A percentile compares a stretch with the other conserved stretches of the same genome.
Evolutionary conservation across 805 yeast species (phyloP).

Genomic region (Pichia scutulata): DNA sequence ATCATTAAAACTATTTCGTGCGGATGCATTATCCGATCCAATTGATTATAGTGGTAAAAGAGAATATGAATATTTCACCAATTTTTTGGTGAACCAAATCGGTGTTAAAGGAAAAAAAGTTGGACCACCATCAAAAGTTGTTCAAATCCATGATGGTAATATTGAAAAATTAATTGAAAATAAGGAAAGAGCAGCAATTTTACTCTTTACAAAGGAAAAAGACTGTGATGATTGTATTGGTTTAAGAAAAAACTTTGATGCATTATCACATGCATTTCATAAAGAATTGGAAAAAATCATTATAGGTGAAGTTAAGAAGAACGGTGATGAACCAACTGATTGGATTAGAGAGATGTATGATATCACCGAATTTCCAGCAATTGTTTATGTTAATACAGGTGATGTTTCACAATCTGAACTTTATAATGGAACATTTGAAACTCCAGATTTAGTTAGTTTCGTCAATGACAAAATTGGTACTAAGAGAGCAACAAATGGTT

Average conservation of each 20-base stretch:
- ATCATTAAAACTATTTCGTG: conserved; percentile 48
- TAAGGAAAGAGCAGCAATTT: conserved; percentile 37
- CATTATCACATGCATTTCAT: conserved; percentile 41
- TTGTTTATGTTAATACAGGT: conserved; percentile 39
- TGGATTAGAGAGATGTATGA: conserved; percentile 35
- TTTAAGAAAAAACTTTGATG: conserved; percentile 43
- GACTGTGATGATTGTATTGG: conserved; percentile 47
- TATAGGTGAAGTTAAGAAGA: conserved; percentile 41
- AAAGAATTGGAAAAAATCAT: conserved; percentile 32
- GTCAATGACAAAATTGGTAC: conserved; percentile 36
- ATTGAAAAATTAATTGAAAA: conserved; percentile 23
- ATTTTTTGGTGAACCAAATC: conserved; percentile 36
- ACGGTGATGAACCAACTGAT: conserved; percentile 36
- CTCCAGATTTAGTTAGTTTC: conserved; percentile 42
- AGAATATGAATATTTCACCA: conserved; percentile 40
- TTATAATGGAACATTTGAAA: conserved; percentile 38
- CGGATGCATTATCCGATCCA: conserved; percentile 40
- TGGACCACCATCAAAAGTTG: conserved; percentile 17
- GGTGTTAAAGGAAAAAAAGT: conserved; percentile 22
- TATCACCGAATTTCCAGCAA: conserved; percentile 44
- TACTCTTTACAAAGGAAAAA: conserved; percentile 38
- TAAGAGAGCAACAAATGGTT: conserved; percentile 35
- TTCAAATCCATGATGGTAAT: conserved; percentile 22
- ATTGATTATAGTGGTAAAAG: conserved; percentile 50
- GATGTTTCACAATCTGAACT: conserved; percentile 29